Evolutionary conservation across 495 filamentous ascomycete species (phyloP), one percentile per base, ranked within the genome.

Genomic region (Astrocystis sublimbata): DNA sequence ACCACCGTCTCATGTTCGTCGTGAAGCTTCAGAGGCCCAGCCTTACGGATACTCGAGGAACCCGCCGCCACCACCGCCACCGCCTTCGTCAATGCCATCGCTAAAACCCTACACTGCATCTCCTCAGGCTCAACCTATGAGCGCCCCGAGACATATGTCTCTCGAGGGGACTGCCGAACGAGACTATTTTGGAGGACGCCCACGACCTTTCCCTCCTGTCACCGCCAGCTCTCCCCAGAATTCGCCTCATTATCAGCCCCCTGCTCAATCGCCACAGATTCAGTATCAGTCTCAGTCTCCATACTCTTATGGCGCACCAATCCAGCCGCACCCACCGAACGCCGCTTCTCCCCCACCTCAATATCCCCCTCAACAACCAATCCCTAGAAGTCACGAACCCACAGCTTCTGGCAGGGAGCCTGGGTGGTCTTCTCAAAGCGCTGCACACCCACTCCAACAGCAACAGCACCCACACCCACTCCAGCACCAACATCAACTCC

Each of bases 21-120:
- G 78, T 30, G 76, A 80, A 36, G 56, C 62, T 46, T 33, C 64
- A 28, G 78, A 80, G 12, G 15, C 52, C 3, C 61, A 73, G 12
- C 60, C 63, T 8, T 80, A 79, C 49, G 60, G 70, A 1, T 82
- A 78, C 46, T 33, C 61, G 24, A 76, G 75, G 45, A 74, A 71
- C 23, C 60, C 60, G 21, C 55, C 52, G 23, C 70, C 70, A 9
- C 66, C 78, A 9, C 66, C 78, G 2, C 63, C 71, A 15, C 47
- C 66, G 6, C 73, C 67, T 36, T 75, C 76, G 1, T 71, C 69
- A 9, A 82, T 82, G 52, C 79, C 79, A n/a, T 69, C 79, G 10
- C 64, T 82, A 40, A 82, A 82, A 65, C 79, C 78, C 19, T 76
- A 76, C 45, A 71, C 72, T 24, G 74, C 74, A 38, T 81, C 79